These are phyloP conservation scores for Coelastrella sp. DNA, from an alignment of 139 green algal genomes.

Conservation along the genomic window DNA sequence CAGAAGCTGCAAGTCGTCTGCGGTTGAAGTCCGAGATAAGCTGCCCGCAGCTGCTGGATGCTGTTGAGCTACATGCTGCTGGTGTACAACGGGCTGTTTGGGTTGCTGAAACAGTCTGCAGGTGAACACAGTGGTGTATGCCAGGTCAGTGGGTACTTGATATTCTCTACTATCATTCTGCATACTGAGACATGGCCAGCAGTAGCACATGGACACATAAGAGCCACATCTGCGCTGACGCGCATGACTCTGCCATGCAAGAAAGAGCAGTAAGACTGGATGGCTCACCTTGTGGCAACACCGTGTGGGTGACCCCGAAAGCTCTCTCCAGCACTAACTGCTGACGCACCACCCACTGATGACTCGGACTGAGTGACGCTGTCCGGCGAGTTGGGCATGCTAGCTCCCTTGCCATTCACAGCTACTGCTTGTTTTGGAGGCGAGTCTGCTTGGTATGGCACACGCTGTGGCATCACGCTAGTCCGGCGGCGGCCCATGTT, in stretches of 20 bases:
- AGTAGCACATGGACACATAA: background rate
- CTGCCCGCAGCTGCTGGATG: background rate
- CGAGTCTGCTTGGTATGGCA: conserved; percentile 21
- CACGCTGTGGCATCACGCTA: conserved; percentile 31
- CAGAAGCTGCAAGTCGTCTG: conserved; percentile 30
- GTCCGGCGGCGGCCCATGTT: conserved; percentile 5
- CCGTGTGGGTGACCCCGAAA: background rate
- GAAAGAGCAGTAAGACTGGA: too few species aligned
- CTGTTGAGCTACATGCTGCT: conserved; percentile 2
- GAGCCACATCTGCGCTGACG: too few species aligned
- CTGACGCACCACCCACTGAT: background rate
- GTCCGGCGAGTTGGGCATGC: conserved; percentile 17
- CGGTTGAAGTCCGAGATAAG: background rate
- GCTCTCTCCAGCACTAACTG: background rate
- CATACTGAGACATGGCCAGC: background rate
- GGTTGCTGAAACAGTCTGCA: conserved; percentile 39
- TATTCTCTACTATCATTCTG: background rate
- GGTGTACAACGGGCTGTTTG: background rate
- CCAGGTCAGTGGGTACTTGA: too few species aligned
- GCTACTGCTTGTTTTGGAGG: background rate
- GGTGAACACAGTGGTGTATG: background rate
- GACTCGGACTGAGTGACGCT: conserved; percentile 26
- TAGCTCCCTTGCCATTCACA: background rate
- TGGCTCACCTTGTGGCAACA: background rate
- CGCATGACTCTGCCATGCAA: too few species aligned